Evolutionary conservation across 257 asterid genomes (phyloP).

Genomic region (Plantago major): DNA sequence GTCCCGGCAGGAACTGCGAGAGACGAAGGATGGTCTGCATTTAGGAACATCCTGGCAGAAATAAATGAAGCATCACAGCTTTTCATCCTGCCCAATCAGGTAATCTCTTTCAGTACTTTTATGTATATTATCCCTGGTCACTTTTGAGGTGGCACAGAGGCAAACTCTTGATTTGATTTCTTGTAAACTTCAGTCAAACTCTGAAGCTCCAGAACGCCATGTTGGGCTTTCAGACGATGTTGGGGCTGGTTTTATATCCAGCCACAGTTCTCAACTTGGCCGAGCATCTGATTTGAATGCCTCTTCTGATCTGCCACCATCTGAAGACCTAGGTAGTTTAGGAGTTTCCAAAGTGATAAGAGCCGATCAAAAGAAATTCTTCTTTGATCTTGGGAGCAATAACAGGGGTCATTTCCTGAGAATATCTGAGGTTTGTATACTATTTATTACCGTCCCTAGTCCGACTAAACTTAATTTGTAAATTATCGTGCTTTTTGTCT

Average conservation of each 20-base stretch:
- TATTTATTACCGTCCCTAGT: slow-evolving; percentile 4
- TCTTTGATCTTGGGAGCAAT: slow-evolving; percentile 96
- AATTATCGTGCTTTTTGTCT: neutral
- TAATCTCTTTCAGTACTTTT: slow-evolving; percentile 13
- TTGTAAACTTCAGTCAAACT: slow-evolving; percentile 45
- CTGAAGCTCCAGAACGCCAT: slow-evolving; percentile 66
- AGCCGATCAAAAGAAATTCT: slow-evolving; percentile 93
- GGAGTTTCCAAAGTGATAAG: slow-evolving; percentile 89
- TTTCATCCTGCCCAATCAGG: slow-evolving; percentile 70
- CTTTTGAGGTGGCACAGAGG: slow-evolving; percentile 18
- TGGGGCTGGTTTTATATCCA: slow-evolving; percentile 95
- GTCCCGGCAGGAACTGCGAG: slow-evolving; percentile 94
- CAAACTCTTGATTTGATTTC: slow-evolving; percentile 28
- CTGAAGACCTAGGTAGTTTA: slow-evolving; percentile 52
- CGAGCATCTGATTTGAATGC: slow-evolving; percentile 52
- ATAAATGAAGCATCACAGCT: slow-evolving; percentile 83
- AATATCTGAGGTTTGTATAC: slow-evolving; percentile 79
- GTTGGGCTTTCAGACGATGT: slow-evolving; percentile 96
- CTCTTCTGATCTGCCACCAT: slow-evolving; percentile 63
- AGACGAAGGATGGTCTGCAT: slow-evolving; percentile 97
- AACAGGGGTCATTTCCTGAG: slow-evolving; percentile 91
- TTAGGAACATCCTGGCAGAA: slow-evolving; percentile 85
- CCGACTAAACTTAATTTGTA: slow-evolving; percentile 1
- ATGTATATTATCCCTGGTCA: slow-evolving; percentile 2
- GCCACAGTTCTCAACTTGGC: slow-evolving; percentile 75